Conservation (phyloP, 1,139 yeast genomes). For the Lizanozyma gosingica region DNA sequence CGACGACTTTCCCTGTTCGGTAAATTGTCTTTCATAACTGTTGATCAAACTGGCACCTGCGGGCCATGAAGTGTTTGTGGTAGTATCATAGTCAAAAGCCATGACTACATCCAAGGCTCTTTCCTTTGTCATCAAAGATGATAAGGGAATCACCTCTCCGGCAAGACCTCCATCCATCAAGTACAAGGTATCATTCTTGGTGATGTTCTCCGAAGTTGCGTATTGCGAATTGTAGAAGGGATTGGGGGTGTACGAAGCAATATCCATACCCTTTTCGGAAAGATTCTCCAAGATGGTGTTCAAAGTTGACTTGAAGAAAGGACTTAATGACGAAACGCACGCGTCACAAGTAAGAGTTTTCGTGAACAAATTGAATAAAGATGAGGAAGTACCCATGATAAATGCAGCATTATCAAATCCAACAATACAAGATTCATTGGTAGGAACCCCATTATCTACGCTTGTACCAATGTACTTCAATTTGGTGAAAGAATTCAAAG, state of each 20-base stretch:
- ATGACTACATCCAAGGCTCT: constrained; percentile 29
- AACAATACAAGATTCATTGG: constrained; percentile 36
- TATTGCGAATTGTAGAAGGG: constrained; percentile 42
- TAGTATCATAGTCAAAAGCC: constrained; percentile 28
- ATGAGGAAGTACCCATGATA: constrained; percentile 69
- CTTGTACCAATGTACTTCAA: constrained; percentile 27
- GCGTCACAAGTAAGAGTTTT: constrained; percentile 44
- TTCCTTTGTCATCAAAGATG: constrained; percentile 26
- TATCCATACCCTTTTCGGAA: constrained; percentile 28
- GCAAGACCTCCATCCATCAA: constrained; percentile 37
- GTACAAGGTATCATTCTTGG: constrained; percentile 23
- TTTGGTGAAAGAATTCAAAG: constrained; percentile 29
- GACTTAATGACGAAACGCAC: constrained; percentile 39
- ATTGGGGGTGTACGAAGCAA: constrained; percentile 39
- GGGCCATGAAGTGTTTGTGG: constrained; percentile 35
- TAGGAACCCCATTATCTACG: constrained; percentile 22
- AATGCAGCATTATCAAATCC: constrained; percentile 78
- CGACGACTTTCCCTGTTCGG: constrained; percentile 50
- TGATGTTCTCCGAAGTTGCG: constrained; percentile 24
- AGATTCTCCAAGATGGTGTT: constrained; percentile 35
- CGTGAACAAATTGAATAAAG: constrained; percentile 66
- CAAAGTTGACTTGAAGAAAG: constrained; percentile 38
- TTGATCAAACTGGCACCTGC: constrained; percentile 28
- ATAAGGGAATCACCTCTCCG: constrained; percentile 29
- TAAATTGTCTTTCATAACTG: constrained; percentile 66